Evolutionary conservation across 768 basidiomycete genomes (phyloP).

Genomic region (Symmetrospora coprosmae): DNA sequence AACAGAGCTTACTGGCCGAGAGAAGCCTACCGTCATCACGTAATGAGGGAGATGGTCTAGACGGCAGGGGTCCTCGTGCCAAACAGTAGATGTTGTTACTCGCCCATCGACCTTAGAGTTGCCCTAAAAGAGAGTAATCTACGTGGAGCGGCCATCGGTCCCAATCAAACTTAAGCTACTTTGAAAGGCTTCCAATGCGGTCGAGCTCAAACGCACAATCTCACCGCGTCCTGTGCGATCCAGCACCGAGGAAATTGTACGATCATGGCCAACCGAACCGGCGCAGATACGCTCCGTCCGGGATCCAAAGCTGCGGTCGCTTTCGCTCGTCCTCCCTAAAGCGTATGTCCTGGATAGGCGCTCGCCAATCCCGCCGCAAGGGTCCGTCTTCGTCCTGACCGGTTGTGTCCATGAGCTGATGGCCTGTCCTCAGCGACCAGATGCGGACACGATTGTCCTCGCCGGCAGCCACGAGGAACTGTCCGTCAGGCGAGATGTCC

Average conservation of each 20-base stretch:
- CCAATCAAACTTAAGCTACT: too few relatives aligned
- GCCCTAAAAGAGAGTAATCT: background rate
- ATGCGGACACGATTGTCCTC: constrained; percentile 12
- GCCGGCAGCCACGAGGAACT: constrained; percentile 13
- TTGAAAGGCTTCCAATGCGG: too few relatives aligned
- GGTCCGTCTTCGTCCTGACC: background rate
- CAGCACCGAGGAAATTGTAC: too few relatives aligned
- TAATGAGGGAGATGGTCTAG: too few relatives aligned
- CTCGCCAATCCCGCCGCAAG: background rate
- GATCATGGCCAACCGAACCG: background rate
- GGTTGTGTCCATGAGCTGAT: background rate
- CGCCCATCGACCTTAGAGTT: background rate
- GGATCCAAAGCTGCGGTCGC: background rate
- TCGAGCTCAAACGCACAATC: too few relatives aligned
- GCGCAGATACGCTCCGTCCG: background rate
- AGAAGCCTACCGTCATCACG: constrained; percentile 96
- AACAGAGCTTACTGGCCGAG: constrained; percentile 67
- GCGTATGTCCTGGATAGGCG: background rate
- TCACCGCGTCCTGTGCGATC: too few relatives aligned
- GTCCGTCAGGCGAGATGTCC: background rate
- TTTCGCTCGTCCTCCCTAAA: background rate
- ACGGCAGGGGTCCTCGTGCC: too few relatives aligned
- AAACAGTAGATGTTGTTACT: constrained; percentile 27
- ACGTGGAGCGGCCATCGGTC: too few relatives aligned
- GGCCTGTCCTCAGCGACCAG: background rate